Conservation (phyloP, 1,284 basidiomycete species). For the Tetrapyrgos nigripes region DNA sequence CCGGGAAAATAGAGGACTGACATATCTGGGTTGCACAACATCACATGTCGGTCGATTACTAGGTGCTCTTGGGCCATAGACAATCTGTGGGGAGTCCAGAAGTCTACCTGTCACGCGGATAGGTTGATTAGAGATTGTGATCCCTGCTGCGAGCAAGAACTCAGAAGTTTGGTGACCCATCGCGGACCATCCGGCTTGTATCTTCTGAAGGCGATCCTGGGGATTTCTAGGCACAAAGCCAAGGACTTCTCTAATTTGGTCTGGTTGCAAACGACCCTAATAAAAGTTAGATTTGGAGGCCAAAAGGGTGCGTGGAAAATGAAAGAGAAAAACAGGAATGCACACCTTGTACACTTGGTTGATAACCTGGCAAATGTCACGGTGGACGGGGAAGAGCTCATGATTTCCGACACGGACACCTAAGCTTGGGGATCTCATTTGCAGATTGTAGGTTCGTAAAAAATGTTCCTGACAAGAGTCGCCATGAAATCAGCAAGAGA, state of each 20-base stretch:
- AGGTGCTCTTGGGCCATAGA: too few relatives aligned
- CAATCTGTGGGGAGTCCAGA: conserved; percentile 33
- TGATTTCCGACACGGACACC: conserved; percentile 34
- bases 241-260: conserved; percentile 36
- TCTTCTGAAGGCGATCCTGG: conserved; percentile 25
- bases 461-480: conserved; percentile 38
- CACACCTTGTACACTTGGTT: conserved; percentile 38
- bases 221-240: conserved; percentile 35
- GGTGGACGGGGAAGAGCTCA: conserved; percentile 37
- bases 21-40: too few relatives aligned
- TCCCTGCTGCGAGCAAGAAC: conserved; percentile 38
- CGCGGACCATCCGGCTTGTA: conserved; percentile 32
- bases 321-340: not conserved
- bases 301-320: too few relatives aligned
- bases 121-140: conserved; percentile 30
- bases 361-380: conserved; percentile 29
- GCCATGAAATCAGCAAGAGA: too few relatives aligned
- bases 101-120: conserved; percentile 35
- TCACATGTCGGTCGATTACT: too few relatives aligned
- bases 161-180: conserved; percentile 37
- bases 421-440: conserved; percentile 27
- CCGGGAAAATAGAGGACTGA: too few relatives aligned
- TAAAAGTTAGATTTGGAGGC: not conserved
- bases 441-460: conserved; percentile 24
- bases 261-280: conserved; percentile 35